Evolutionary conservation across 441 rosid species (phyloP).

Genomic region (Gossypium gossypioides): DNA sequence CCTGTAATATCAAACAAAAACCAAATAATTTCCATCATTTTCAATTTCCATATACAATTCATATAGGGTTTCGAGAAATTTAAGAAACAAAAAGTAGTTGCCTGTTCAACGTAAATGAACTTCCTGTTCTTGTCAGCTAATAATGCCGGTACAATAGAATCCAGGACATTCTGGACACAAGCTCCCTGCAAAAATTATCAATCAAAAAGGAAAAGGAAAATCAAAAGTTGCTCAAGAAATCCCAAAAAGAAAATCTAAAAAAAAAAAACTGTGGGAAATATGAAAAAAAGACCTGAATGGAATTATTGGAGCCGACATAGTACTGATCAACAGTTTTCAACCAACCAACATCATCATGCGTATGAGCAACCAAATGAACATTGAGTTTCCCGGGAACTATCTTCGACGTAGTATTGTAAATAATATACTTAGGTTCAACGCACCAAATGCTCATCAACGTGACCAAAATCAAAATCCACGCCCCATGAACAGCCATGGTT

Average conservation of each 20-base stretch:
- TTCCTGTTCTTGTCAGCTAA: constrained; percentile 42
- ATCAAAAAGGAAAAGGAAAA: not conserved
- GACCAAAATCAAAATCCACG: constrained; percentile 18
- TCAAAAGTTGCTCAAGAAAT: not conserved
- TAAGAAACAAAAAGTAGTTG: not conserved
- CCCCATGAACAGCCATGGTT: constrained; percentile 30
- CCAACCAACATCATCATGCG: constrained; percentile 54
- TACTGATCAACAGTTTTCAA: constrained; percentile 49
- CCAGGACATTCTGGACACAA: constrained; percentile 42
- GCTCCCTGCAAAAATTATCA: constrained; percentile 29
- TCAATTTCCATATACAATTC: not conserved
- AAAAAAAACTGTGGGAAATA: not conserved
- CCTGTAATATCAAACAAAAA: constrained; percentile 20
- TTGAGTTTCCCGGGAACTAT: constrained; percentile 35
- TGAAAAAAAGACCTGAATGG: constrained; percentile 31
- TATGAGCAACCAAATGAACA: constrained; percentile 46
- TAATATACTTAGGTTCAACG: constrained; percentile 33
- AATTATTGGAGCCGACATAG: constrained; percentile 47
- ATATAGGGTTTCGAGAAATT: not conserved
- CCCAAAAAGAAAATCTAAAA: not conserved
- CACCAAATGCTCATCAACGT: constrained; percentile 17
- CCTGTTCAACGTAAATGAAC: constrained; percentile 44
- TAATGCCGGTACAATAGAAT: constrained; percentile 38
- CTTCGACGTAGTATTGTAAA: constrained; percentile 31
- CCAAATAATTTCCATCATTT: not conserved